Base-by-base conservation (phyloP, 805 yeast genomes). In the Yamadazyma ubonensis region DNA sequence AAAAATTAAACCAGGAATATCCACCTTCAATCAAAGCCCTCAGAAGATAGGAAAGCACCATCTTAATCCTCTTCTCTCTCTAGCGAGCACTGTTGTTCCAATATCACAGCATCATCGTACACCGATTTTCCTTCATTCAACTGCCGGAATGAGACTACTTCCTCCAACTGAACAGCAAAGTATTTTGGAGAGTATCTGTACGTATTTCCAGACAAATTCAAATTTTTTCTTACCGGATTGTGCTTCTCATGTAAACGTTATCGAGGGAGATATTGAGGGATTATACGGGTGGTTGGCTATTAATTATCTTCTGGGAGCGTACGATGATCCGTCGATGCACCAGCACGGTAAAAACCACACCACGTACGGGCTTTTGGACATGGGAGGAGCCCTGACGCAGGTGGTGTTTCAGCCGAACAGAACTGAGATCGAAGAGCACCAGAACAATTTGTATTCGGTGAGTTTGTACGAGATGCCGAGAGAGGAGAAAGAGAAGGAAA, bases 311-410 rank as follows among this genome's bases (percentile, higher is more conserved):
- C 63, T 73, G 20, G 78, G 77, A 1, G 53, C 76, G 0, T 59
- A 78, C 25, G 67, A 63, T 27, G 38, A 54, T n/a, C 68, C 69
- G 1, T 50, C 46, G 8, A 47, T 52, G 4, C 72, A 67, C 33
- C 53, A 66, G 23, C 74, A 68, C 39, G 77, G 76, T 5, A 63
- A 69, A 32, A 59, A 61, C 33, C 71, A 69, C 40, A 56, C 67
- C 9, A 73, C 84, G 0, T 78, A 70, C 44, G 87, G 86, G 0
- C 53, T 79, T 11, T 56, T 79, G 27, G 81, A 78, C 45, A 72
- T 79, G 79, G 84, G 84, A 8, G 85, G 83, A 0, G 81, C 82
- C 0, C 75, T 81, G 1, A 76, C 83, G 0, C 86, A 81, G 52
- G 75, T 81, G 15, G 79, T 79, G 3, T 81, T 80, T 49, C 77